A percentile compares a stretch with the other conserved stretches of the same genome.
Conservation (phyloP, 2,329 filamentous ascomycete genomes). For the Diaporthe sp. region DNA sequence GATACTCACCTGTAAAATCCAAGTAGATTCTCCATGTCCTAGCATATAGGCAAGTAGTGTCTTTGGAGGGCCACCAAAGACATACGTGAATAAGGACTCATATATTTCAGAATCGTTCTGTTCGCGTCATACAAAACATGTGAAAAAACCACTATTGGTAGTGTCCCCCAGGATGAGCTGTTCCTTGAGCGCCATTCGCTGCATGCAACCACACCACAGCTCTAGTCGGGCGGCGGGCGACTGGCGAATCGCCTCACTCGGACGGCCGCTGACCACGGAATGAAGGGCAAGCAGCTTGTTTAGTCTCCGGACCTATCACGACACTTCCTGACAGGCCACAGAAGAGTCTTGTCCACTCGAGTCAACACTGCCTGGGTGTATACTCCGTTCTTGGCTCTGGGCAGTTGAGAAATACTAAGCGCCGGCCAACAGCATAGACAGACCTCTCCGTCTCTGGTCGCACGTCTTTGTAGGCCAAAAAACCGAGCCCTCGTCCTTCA, state of each 20-base stretch:
- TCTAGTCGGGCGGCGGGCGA: neutral
- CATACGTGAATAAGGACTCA: neutral
- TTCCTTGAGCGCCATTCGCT: constrained; percentile 32
- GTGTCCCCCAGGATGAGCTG: neutral
- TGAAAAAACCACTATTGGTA: neutral
- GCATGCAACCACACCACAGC: constrained; percentile 34
- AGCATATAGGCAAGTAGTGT: neutral
- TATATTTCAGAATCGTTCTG: neutral
- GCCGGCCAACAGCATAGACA: neutral
- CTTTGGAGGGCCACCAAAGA: neutral
- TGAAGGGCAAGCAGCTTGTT: neutral
- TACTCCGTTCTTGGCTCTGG: constrained; percentile 3
- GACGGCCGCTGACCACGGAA: neutral
- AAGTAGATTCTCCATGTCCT: too few relatives aligned
- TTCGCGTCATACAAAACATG: neutral
- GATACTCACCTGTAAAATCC: neutral
- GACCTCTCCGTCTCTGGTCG: neutral
- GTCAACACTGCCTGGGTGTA: neutral
- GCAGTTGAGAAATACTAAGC: neutral
- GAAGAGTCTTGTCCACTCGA: neutral
- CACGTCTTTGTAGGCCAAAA: neutral
- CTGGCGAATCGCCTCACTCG: constrained; percentile 34
- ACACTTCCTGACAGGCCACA: constrained; percentile 32
- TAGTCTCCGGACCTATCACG: constrained; percentile 33
- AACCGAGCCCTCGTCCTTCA: neutral